Conservation (phyloP, 2,329 filamentous ascomycete genomes). For the Chaetoscypha palmicola region DNA sequence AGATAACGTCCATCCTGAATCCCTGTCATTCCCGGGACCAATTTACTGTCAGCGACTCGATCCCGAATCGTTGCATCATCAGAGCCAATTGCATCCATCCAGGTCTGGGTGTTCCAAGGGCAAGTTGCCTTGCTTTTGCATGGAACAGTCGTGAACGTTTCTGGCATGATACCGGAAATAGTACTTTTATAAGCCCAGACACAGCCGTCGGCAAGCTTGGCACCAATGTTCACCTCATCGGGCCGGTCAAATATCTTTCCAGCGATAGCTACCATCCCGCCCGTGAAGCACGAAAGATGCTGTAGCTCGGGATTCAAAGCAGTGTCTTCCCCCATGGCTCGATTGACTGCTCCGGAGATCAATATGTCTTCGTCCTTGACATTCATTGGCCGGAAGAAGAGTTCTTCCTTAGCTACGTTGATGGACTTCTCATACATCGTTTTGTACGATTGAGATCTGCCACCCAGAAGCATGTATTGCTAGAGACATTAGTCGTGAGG, state of each 20-base stretch:
- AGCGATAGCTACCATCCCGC: constrained; percentile 63
- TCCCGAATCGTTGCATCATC: constrained; percentile 12
- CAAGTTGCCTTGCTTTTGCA: constrained; percentile 22
- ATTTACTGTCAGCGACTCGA: constrained; percentile 10
- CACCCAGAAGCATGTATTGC: constrained; percentile 28
- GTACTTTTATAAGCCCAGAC: constrained; percentile 55
- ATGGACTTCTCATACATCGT: constrained; percentile 41
- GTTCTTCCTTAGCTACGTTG: constrained; percentile 38
- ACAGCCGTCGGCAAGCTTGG: constrained; percentile 55
- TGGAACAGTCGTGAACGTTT: constrained; percentile 39
- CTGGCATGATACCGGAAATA: constrained; percentile 55
- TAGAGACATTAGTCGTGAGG: constrained; percentile 24
- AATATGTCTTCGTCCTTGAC: constrained; percentile 35
- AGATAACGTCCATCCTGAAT: constrained; percentile 24
- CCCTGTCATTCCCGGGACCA: constrained; percentile 21
- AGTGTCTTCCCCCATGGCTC: constrained; percentile 41
- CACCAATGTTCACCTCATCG: constrained; percentile 48
- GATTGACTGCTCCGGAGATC: constrained; percentile 41
- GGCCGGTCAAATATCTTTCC: constrained; percentile 52
- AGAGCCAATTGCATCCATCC: constrained; percentile 31
- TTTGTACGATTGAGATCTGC: constrained; percentile 16
- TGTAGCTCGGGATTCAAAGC: constrained; percentile 37
- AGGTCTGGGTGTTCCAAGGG: constrained; percentile 42
- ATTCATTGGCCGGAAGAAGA: constrained; percentile 41
- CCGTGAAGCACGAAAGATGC: constrained; percentile 66